Conservation (phyloP, 2,329 filamentous ascomycete species). For the Alternaria sp. region DNA sequence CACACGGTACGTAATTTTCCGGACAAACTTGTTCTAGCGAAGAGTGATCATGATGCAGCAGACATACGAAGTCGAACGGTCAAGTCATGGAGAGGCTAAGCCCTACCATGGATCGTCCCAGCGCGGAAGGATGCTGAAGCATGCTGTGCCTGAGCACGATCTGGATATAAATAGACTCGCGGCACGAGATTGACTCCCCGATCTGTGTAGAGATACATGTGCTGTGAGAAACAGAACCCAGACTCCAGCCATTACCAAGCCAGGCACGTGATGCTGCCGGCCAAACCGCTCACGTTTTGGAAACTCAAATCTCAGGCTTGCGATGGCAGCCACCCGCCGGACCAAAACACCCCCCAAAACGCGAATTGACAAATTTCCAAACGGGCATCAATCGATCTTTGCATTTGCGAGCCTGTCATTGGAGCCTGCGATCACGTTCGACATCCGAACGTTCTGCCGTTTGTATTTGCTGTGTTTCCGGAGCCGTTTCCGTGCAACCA, state of each 20-base stretch:
- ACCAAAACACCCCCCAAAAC: slow-evolving; percentile 28
- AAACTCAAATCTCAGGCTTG: slow-evolving; percentile 19
- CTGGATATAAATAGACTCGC: slow-evolving; percentile 17
- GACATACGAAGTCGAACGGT: slow-evolving; percentile 3
- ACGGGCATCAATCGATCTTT: slow-evolving; percentile 69
- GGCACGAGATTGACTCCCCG: slow-evolving; percentile 17
- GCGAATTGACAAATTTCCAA: slow-evolving; percentile 41
- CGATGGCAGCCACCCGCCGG: slow-evolving; percentile 6
- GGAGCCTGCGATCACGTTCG: slow-evolving; percentile 81
- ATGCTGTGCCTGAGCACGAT: slow-evolving; percentile 23
- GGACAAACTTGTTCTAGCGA: neutral
- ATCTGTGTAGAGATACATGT: slow-evolving; percentile 15
- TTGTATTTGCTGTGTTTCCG: slow-evolving; percentile 86
- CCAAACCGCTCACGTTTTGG: slow-evolving; percentile 45
- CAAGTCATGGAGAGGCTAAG: neutral
- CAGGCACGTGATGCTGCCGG: slow-evolving; percentile 24
- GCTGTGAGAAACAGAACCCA: slow-evolving; percentile 25
- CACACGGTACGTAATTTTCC: slow-evolving; percentile 7
- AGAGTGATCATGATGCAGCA: neutral
- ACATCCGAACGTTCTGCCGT: slow-evolving; percentile 71
- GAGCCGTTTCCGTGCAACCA: slow-evolving; percentile 92
- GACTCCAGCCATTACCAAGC: slow-evolving; percentile 26
- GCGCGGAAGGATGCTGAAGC: slow-evolving; percentile 21
- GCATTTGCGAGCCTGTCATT: slow-evolving; percentile 71
- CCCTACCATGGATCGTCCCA: slow-evolving; percentile 3